Conservation (phyloP, 495 filamentous ascomycete species). For the Monascus purpureus region DNA sequence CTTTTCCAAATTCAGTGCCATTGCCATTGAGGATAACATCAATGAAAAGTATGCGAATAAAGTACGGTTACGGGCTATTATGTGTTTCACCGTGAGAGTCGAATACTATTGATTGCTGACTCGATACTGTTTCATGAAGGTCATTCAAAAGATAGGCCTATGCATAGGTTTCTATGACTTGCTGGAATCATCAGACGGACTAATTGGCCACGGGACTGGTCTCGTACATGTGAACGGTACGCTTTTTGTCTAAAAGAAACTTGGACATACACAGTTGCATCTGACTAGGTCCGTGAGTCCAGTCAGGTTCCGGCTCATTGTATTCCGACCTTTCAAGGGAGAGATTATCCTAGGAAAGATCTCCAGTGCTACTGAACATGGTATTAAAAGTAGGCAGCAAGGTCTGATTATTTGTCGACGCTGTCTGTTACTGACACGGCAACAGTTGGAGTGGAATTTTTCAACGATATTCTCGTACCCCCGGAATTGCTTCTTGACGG, state of each 20-base stretch:
- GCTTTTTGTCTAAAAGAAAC: constrained; percentile 1
- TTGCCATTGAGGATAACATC: constrained; percentile 84
- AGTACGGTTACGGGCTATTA: constrained; percentile 38
- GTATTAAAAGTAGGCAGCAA: constrained; percentile 62
- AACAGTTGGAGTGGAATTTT: constrained; percentile 73
- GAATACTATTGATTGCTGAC: constrained; percentile 14
- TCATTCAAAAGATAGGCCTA: constrained; percentile 70
- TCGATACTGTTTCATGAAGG: constrained; percentile 23
- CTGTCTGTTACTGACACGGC: too few species aligned
- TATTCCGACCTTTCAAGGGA: constrained; percentile 87
- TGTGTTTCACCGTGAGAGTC: neutral
- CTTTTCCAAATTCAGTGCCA: constrained; percentile 60
- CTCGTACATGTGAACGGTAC: constrained; percentile 83
- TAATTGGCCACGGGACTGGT: constrained; percentile 82
- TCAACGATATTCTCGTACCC: constrained; percentile 77
- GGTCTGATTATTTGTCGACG: too few species aligned
- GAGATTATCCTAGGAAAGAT: constrained; percentile 80
- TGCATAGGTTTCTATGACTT: constrained; percentile 88
- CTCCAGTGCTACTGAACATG: constrained; percentile 48
- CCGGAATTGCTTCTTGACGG: constrained; percentile 52
- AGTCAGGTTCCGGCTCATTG: constrained; percentile 88
- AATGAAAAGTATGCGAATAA: constrained; percentile 94
- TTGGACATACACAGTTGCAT: neutral
- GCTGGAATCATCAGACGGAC: constrained; percentile 71
- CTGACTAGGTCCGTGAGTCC: neutral